A percentile compares a stretch with the other conserved stretches of the same genome.
Evolutionary conservation across 2,329 filamentous ascomycete species (phyloP).

Genomic region (Trichoderma cornu-damae): DNA sequence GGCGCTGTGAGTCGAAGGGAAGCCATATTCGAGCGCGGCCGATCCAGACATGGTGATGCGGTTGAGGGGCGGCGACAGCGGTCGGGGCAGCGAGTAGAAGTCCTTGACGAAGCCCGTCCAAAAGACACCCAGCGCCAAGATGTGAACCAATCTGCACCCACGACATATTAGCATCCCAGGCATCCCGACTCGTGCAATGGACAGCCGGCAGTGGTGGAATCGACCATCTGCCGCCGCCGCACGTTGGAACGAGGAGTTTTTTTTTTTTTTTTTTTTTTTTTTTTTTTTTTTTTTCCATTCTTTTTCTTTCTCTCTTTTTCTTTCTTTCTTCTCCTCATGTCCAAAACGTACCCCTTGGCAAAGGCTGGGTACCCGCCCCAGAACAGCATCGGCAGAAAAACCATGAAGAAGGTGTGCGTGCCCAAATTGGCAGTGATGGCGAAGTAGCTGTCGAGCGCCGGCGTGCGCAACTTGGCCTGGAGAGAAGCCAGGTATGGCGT

Average conservation of each 20-base stretch:
- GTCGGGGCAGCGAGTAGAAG: conserved; percentile 83
- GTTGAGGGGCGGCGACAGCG: conserved; percentile 83
- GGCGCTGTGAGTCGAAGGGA: conserved; percentile 93
- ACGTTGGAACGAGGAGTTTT: not conserved
- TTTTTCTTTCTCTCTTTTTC: too few species aligned
- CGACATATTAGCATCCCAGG: conserved; percentile 23
- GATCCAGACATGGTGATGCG: conserved; percentile 97
- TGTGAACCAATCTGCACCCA: conserved; percentile 57
- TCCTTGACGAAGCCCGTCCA: conserved; percentile 94
- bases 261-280: too few species aligned
- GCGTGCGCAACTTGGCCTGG: conserved; percentile 74
- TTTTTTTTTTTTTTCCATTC: too few species aligned
- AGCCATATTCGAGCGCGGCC: conserved; percentile 91
- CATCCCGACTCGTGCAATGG: not conserved
- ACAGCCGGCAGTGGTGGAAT: not conserved
- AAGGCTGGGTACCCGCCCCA: conserved; percentile 88
- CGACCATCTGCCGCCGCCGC: not conserved
- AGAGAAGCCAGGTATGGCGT: conserved; percentile 88
- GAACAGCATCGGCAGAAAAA: conserved; percentile 87
- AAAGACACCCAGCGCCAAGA: conserved; percentile 74
- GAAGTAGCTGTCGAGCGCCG: conserved; percentile 90
- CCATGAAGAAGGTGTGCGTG: conserved; percentile 98
- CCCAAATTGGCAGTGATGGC: conserved; percentile 93
- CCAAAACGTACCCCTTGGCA: conserved; percentile 71
- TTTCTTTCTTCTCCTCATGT: too few species aligned